These are phyloP conservation scores for Diaporthe caulivora DNA, from an alignment of 2,329 filamentous ascomycete species.

Conservation along the genomic window DNA sequence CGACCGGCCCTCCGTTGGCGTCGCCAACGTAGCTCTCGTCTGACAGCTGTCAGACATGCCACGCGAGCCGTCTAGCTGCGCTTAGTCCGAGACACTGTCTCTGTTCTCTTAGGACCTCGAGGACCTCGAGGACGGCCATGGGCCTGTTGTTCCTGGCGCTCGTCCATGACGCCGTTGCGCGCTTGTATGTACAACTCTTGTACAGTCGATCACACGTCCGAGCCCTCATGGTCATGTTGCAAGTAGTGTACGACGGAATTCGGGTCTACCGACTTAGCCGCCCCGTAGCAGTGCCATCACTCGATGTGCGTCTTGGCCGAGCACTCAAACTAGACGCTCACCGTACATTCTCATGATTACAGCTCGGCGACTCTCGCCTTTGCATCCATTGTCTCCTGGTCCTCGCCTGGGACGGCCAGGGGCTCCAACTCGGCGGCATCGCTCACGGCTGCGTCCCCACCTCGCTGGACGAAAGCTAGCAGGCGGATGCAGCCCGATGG, in stretches of 20 bases:
- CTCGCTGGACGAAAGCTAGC: slow-evolving; percentile 67
- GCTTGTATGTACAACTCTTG: slow-evolving; percentile 1
- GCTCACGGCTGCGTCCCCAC: background rate
- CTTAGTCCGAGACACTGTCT: background rate
- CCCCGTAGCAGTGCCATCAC: background rate
- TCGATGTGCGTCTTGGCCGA: too few relatives aligned
- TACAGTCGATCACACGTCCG: slow-evolving; percentile 2
- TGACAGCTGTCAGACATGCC: slow-evolving; percentile 8
- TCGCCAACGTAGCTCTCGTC: background rate
- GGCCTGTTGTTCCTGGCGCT: slow-evolving; percentile 1
- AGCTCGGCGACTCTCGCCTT: slow-evolving; percentile 54
- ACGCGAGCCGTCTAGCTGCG: background rate
- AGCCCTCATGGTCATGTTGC: background rate
- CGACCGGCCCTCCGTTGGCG: background rate
- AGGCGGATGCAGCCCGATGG: slow-evolving; percentile 71
- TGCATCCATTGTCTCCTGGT: slow-evolving; percentile 55
- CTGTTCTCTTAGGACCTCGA: background rate
- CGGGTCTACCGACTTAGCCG: background rate
- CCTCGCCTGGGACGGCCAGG: slow-evolving; percentile 47
- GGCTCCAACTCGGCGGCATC: slow-evolving; percentile 25
- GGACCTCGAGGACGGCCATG: background rate
- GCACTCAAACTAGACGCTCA: background rate
- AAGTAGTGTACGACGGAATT: background rate
- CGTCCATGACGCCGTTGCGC: slow-evolving; percentile 12
- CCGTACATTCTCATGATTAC: slow-evolving; percentile 26